These are phyloP conservation scores for Cyamopsis tetragonoloba DNA, from an alignment of 306 rosid genomes.

Conservation along the genomic window DNA sequence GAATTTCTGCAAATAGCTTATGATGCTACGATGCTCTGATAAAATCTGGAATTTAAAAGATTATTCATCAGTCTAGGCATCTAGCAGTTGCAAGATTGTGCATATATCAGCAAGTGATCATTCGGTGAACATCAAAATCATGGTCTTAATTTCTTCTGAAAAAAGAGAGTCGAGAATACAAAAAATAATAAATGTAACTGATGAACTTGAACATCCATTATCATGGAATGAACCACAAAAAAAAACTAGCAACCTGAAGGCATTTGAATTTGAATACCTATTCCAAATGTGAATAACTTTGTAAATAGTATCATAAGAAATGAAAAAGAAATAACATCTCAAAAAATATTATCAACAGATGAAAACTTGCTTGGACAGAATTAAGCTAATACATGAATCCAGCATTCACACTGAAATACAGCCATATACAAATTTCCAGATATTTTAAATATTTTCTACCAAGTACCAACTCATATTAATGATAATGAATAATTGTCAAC, in stretches of 20 bases:
- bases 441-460: neutral
- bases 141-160: neutral
- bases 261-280: neutral
- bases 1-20: constrained; percentile 89
- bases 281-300: neutral
- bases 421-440: neutral
- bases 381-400: constrained; percentile 1
- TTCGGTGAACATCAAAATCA: neutral
- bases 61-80: constrained; percentile 33
- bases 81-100: constrained; percentile 17
- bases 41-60: constrained; percentile 58
- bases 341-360: constrained; percentile 6
- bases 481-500: neutral
- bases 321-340: neutral
- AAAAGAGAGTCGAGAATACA: neutral
- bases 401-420: constrained; percentile 5
- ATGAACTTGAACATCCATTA: constrained; percentile 21
- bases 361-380: constrained; percentile 4
- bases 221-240: neutral
- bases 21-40: constrained; percentile 91
- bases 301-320: neutral
- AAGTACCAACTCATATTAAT: neutral
- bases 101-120: constrained; percentile 7
- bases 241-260: constrained; percentile 7
- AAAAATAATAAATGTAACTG: neutral